Evolutionary conservation across 2,329 filamentous ascomycete genomes (phyloP).

Genomic region (Daldinia sp.): DNA sequence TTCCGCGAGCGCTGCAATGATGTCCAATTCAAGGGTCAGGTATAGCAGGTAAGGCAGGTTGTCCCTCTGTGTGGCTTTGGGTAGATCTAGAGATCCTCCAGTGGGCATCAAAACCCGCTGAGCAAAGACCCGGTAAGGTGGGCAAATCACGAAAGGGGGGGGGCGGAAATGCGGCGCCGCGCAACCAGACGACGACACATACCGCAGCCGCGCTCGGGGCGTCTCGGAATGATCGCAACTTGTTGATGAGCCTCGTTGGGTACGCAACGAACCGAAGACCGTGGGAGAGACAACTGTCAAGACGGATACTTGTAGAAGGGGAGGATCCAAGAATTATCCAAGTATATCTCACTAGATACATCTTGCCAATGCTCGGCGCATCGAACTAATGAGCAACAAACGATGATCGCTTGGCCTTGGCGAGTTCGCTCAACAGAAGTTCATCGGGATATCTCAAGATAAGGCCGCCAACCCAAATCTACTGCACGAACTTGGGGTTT

Average conservation of each 20-base stretch:
- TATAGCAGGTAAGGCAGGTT: slow-evolving; percentile 25
- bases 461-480: slow-evolving; percentile 1
- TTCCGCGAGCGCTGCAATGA: slow-evolving; percentile 24
- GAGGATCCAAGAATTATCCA: slow-evolving; percentile 14
- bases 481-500: slow-evolving; percentile 5
- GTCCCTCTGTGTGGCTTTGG: slow-evolving; percentile 14
- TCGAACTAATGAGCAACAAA: slow-evolving; percentile 18
- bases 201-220: slow-evolving; percentile 24
- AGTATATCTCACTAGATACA: slow-evolving; percentile 24
- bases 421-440: slow-evolving; percentile 16
- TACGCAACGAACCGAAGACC: slow-evolving; percentile 23
- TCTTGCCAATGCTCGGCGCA: slow-evolving; percentile 35
- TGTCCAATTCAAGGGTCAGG: slow-evolving; percentile 25
- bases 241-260: slow-evolving; percentile 17
- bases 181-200: slow-evolving; percentile 31
- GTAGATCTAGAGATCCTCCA: slow-evolving; percentile 32
- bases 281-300: slow-evolving; percentile 26
- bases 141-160: slow-evolving; percentile 21
- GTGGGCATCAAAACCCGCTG: slow-evolving; percentile 18
- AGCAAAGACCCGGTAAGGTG: slow-evolving; percentile 11
- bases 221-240: slow-evolving; percentile 27
- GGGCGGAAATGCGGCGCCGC: slow-evolving; percentile 27
- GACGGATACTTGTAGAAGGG: not conserved
- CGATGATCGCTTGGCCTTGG: slow-evolving; percentile 33
- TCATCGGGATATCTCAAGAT: slow-evolving; percentile 23